Evolutionary conservation across 2,329 filamentous ascomycete species (phyloP), one percentile per base, ranked within the genome.

Genomic region (Pezicula neosporulosa): DNA sequence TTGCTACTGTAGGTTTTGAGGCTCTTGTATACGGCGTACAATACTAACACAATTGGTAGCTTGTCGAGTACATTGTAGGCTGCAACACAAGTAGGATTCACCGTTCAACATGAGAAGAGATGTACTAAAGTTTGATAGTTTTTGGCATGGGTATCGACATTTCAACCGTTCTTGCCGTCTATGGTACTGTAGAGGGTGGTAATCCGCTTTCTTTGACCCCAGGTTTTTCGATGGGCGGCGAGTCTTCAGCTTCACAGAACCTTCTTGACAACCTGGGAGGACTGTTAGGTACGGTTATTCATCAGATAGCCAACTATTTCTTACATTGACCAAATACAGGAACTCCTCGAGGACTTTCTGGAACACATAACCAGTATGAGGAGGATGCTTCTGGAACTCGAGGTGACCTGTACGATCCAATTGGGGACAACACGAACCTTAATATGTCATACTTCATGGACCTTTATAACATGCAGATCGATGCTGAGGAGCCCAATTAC

Each of bases 391-490:
- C 58, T 24, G 36, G 48, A 9, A 59, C 57, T 13, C 59, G 56
- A 8, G 60, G 54, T 16, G 62, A 64, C 44, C 52, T 59, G 6
- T 49, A 49, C 19, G 27, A 79, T 59, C 59, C 72, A 12, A 74
- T 69, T 0, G 73, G 75, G 4, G 71, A 81, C 55, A 71, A 71
- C 44, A 70, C 70, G 44, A 70, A 70, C 4, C 70, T 81, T 66
- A 76, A 78, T 60, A 71, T 80, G 69, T 69, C 70, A 13, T 70
- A 73, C 36, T 81, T 80, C 56, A 68, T 71, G 61, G 69, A 72
- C 15, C 66, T 75, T 51, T 74, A 78, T 59, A 44, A 44, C 66
- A 71, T 49, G 24, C 36, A 33, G 5, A 16, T 35, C 21, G 33
- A 49, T 36, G 44, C 44, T 12, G 24, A 16, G 12, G 47, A 37